Evolutionary conservation across 1,139 yeast genomes (phyloP).

Genomic region (Taphrina wiesneri): DNA sequence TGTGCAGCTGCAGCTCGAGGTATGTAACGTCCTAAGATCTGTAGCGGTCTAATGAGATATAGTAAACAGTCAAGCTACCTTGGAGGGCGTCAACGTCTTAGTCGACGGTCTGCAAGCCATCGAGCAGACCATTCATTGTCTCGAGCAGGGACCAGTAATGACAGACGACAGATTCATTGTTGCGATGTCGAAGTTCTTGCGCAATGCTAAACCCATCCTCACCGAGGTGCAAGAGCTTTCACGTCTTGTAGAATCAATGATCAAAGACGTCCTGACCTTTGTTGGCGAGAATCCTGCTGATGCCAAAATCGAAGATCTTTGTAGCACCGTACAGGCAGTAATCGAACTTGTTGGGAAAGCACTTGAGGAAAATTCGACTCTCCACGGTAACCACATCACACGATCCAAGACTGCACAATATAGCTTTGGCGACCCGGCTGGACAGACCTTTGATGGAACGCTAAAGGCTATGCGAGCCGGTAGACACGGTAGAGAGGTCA

Average conservation of each 20-base stretch:
- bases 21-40: background rate
- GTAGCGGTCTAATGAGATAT: background rate
- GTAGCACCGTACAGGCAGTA: conserved; percentile 1
- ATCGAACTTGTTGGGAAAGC: conserved; percentile 7
- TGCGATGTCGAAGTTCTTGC: conserved; percentile 11
- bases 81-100: background rate
- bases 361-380: conserved; percentile 2
- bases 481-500: conserved; percentile 14
- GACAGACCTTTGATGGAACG: conserved; percentile 10
- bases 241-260: background rate
- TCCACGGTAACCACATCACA: background rate
- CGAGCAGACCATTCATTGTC: background rate
- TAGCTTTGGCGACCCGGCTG: background rate
- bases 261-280: conserved; percentile 1
- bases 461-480: conserved; percentile 24
- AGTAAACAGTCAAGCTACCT: conserved; percentile 3
- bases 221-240: background rate
- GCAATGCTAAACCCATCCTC: background rate
- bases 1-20: conserved; percentile 27
- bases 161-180: background rate
- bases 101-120: background rate
- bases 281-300: conserved; percentile 9
- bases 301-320: conserved; percentile 15
- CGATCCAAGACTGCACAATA: background rate
- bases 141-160: background rate